These are phyloP conservation scores for Austroboletus festivus DNA, from an alignment of 768 basidiomycete genomes.

Conservation along the genomic window DNA sequence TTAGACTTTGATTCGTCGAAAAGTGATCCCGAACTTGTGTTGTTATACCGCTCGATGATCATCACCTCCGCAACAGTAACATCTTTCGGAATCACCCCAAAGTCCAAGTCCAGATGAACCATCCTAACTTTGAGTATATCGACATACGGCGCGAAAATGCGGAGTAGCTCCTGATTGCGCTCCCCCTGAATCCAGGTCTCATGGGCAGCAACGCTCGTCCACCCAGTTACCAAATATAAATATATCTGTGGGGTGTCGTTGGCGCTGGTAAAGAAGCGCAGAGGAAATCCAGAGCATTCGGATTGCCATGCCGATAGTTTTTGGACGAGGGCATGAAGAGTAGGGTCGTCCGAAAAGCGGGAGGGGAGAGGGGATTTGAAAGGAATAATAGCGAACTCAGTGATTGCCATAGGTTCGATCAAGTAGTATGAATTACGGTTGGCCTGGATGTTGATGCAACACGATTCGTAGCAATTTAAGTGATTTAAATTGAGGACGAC, in stretches of 20 bases:
- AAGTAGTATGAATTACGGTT: neutral
- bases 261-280: slow-evolving; percentile 36
- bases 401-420: slow-evolving; percentile 37
- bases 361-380: slow-evolving; percentile 28
- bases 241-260: slow-evolving; percentile 20
- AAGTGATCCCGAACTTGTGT: too few relatives aligned
- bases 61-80: too few relatives aligned
- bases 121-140: slow-evolving; percentile 31
- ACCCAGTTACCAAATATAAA: slow-evolving; percentile 41
- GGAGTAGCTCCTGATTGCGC: slow-evolving; percentile 38
- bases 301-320: slow-evolving; percentile 36
- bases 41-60: too few relatives aligned
- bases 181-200: slow-evolving; percentile 41
- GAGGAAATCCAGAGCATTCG: slow-evolving; percentile 39
- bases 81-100: too few relatives aligned
- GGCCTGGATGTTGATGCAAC: neutral
- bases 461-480: neutral
- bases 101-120: slow-evolving; percentile 35
- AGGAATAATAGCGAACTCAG: slow-evolving; percentile 40
- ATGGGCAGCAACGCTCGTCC: slow-evolving; percentile 41
- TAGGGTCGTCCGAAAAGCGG: slow-evolving; percentile 25
- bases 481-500: neutral
- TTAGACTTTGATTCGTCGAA: too few relatives aligned
- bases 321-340: slow-evolving; percentile 30
- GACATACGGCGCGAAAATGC: slow-evolving; percentile 28